Conservation (phyloP, 257 asterid genomes). For the Cordia subcordata region DNA sequence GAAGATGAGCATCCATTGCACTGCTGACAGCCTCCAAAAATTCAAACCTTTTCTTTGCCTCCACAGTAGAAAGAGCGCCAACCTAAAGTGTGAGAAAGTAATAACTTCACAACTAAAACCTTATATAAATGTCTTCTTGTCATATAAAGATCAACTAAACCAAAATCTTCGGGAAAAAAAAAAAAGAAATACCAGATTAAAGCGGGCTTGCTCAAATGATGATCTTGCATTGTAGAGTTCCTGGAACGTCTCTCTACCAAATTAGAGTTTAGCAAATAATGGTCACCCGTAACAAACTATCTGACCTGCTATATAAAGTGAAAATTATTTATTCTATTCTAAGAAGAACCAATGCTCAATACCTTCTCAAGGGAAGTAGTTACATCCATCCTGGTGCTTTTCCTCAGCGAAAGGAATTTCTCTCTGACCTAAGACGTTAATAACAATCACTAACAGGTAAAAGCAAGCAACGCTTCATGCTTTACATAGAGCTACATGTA, state of each 20-base stretch:
- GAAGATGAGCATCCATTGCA: conserved; percentile 89
- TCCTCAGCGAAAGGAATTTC: conserved; percentile 78
- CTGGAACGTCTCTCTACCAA: conserved; percentile 97
- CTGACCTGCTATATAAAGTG: conserved; percentile 33
- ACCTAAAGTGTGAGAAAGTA: conserved; percentile 35
- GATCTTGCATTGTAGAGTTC: conserved; percentile 90
- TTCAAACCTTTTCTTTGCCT: conserved; percentile 87
- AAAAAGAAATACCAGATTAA: conserved; percentile 65
- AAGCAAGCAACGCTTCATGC: not conserved
- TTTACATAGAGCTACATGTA: no score
- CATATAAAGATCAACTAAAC: not conserved
- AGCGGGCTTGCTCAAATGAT: conserved; percentile 85
- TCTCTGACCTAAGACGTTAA: conserved; percentile 72
- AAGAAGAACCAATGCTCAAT: conserved; percentile 25
- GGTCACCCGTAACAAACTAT: conserved; percentile 58
- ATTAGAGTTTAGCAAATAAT: conserved; percentile 66
- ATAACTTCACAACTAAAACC: not conserved
- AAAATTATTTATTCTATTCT: conserved; percentile 11
- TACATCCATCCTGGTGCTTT: conserved; percentile 82
- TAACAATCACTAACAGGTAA: not conserved
- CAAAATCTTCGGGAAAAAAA: conserved; percentile 12
- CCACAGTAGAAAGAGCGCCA: conserved; percentile 79
- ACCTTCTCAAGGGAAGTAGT: conserved; percentile 86
- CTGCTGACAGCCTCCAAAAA: conserved; percentile 83
- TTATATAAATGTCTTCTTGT: conserved; percentile 1